These are phyloP conservation scores for Orbilia javanica DNA, from an alignment of 2,329 filamentous ascomycete species.

Conservation along the genomic window DNA sequence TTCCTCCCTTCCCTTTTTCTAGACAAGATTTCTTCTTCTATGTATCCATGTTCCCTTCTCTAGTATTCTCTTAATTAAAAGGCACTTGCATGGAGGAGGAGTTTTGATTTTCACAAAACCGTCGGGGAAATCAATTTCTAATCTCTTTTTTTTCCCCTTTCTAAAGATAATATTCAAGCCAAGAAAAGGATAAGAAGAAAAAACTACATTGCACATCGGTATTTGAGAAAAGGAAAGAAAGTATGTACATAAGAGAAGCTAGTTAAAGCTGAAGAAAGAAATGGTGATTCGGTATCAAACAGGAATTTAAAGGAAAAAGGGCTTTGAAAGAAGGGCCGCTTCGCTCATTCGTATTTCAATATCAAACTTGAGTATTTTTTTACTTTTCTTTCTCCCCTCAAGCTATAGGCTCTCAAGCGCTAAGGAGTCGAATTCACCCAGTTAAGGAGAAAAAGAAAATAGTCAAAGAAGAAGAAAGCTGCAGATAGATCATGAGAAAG, in stretches of 20 bases:
- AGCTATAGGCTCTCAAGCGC: not conserved
- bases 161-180: too few species aligned
- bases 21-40: not conserved
- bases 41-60: not conserved
- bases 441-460: not conserved
- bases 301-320: not conserved
- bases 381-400: not conserved
- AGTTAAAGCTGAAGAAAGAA: conserved; percentile 1
- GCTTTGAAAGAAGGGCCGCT: not conserved
- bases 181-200: not conserved
- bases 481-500: not conserved
- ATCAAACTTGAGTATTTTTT: not conserved
- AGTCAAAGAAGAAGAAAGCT: too few species aligned
- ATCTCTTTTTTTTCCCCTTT: not conserved
- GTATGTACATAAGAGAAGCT: conserved; percentile 47
- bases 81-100: conserved; percentile 14
- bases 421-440: not conserved
- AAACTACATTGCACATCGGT: conserved; percentile 1
- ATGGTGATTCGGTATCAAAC: not conserved
- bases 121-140: not conserved
- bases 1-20: not conserved
- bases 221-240: conserved; percentile 6
- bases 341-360: conserved; percentile 28
- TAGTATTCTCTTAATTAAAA: not conserved
- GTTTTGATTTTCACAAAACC: conserved; percentile 9